Conservation (phyloP, 495 filamentous ascomycete genomes). For the Copromyces sp. region DNA sequence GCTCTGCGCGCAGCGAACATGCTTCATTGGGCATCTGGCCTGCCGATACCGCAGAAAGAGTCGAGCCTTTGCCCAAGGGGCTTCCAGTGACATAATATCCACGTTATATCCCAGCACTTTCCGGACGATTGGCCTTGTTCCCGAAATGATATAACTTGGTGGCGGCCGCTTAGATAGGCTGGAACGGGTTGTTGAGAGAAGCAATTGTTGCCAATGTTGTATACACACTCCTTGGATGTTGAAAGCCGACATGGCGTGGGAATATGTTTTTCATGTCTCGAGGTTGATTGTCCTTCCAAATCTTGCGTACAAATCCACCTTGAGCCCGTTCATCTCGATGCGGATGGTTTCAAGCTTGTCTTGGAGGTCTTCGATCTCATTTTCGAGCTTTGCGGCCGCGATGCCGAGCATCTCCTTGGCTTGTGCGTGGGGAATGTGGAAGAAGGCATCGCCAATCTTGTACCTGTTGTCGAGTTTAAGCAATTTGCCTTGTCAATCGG, state of each 20-base stretch:
- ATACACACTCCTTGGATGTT: not conserved
- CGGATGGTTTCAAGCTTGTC: constrained; percentile 59
- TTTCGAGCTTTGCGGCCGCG: constrained; percentile 60
- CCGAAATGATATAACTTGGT: not conserved
- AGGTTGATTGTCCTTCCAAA: constrained; percentile 94
- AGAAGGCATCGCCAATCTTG: constrained; percentile 92
- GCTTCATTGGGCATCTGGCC: not conserved
- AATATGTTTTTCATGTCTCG: constrained; percentile 53
- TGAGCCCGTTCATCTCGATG: constrained; percentile 81
- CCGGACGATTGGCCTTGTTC: not conserved
- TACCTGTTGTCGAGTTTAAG: constrained; percentile 49
- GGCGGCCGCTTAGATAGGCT: not conserved
- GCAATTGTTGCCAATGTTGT: not conserved
- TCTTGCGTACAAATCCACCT: constrained; percentile 83
- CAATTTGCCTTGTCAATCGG: not conserved
- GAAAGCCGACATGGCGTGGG: not conserved
- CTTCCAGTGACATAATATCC: not conserved
- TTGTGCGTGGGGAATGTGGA: constrained; percentile 71
- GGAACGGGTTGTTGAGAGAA: not conserved
- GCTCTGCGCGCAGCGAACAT: not conserved
- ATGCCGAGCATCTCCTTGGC: constrained; percentile 72
- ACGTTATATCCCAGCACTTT: not conserved
- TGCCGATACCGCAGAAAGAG: not conserved
- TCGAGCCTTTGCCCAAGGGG: not conserved
- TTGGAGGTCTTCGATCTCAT: constrained; percentile 65